Percentiles rank a stretch among this genome's conserved stretches.
Evolutionary conservation across 2,329 filamentous ascomycete genomes (phyloP).

Genomic region (Alternaria panax): DNA sequence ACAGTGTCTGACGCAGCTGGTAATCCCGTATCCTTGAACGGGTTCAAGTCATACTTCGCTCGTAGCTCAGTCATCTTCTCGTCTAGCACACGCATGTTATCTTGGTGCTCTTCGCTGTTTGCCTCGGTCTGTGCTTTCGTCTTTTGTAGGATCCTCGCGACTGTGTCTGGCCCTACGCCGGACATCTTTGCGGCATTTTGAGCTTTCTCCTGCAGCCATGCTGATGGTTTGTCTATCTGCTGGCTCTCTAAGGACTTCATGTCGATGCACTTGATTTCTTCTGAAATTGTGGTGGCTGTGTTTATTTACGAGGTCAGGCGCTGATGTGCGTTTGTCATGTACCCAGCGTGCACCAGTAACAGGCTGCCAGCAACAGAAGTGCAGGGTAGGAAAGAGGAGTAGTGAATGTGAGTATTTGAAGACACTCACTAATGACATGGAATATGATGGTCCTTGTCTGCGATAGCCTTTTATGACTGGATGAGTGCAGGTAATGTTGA

Average conservation of each 20-base stretch:
- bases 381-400: neutral
- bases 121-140: neutral
- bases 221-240: neutral
- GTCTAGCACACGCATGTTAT: neutral
- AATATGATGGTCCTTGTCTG: neutral
- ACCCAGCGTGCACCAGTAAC: neutral
- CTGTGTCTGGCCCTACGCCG: neutral
- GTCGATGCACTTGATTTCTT: neutral
- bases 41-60: neutral
- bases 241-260: neutral
- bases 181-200: neutral
- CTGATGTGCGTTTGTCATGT: neutral
- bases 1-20: neutral
- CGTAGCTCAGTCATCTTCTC: neutral
- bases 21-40: neutral
- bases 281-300: neutral
- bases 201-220: slow-evolving; percentile 10
- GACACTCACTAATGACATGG: neutral
- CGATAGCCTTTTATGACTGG: neutral
- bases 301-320: neutral
- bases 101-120: slow-evolving; percentile 1
- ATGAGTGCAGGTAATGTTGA: neutral
- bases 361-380: neutral
- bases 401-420: neutral
- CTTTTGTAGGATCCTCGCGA: slow-evolving; percentile 5